Conservation (phyloP, 768 basidiomycete species). For the Lactarius evosmus region DNA sequence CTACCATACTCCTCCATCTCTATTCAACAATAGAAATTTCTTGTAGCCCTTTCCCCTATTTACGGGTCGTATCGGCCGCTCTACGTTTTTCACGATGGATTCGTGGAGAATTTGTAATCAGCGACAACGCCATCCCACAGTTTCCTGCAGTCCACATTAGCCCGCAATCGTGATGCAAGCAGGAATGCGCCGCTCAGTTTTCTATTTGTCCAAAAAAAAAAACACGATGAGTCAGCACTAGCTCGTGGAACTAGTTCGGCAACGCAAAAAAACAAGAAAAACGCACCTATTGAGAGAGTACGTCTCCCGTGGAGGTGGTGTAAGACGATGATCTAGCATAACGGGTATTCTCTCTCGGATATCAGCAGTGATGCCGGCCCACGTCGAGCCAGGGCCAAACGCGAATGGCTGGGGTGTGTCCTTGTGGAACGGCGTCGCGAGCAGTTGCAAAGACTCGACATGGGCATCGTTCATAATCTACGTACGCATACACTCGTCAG, state of each 20-base stretch:
- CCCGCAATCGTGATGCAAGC: slow-evolving; percentile 70
- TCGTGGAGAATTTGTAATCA: slow-evolving; percentile 35
- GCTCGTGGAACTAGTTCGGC: no score
- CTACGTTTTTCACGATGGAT: slow-evolving; percentile 20
- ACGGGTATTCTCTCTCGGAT: slow-evolving; percentile 82
- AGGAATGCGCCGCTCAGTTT: slow-evolving; percentile 83
- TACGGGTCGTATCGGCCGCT: background rate
- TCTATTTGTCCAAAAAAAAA: slow-evolving; percentile 36
- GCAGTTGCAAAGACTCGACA: slow-evolving; percentile 73
- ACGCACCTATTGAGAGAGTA: slow-evolving; percentile 87
- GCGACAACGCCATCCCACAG: slow-evolving; percentile 72
- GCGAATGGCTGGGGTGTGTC: slow-evolving; percentile 65
- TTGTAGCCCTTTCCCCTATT: background rate
- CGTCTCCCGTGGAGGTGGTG: slow-evolving; percentile 91
- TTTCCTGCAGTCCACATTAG: slow-evolving; percentile 64
- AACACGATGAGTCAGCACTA: background rate
- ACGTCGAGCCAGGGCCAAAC: slow-evolving; percentile 66
- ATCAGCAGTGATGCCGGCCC: slow-evolving; percentile 68
- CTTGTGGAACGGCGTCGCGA: slow-evolving; percentile 80
- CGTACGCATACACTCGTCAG: background rate
- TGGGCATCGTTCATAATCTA: slow-evolving; percentile 88
- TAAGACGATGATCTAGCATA: slow-evolving; percentile 85
- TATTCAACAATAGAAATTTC: slow-evolving; percentile 8
- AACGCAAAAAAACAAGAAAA: no score
- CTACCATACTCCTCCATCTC: background rate